Evolutionary conservation across 1,284 basidiomycete genomes (phyloP).

Genomic region (Trametes polyzona): DNA sequence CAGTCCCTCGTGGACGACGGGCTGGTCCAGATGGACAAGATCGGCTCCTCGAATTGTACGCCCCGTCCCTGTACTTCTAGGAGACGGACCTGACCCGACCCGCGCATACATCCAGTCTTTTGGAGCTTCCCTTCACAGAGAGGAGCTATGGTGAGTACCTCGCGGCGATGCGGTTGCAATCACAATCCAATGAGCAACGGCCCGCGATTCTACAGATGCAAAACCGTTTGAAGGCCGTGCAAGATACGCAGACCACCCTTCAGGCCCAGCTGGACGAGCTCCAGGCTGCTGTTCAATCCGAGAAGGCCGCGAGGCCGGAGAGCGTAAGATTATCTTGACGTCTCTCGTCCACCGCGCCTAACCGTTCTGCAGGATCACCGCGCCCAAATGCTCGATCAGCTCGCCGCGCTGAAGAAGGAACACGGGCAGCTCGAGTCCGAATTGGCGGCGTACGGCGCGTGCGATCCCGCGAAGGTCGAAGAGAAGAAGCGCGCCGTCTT

Average conservation of each 20-base stretch:
- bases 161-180: too few relatives aligned
- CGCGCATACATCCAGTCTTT: slow-evolving; percentile 65
- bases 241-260: slow-evolving; percentile 50
- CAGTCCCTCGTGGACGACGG: slow-evolving; percentile 85
- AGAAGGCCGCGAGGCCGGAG: slow-evolving; percentile 62
- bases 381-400: slow-evolving; percentile 48
- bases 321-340: slow-evolving; percentile 52
- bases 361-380: slow-evolving; percentile 56
- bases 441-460: slow-evolving; percentile 76
- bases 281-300: slow-evolving; percentile 45
- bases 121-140: slow-evolving; percentile 92
- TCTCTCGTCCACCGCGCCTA: neutral
- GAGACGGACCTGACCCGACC: slow-evolving; percentile 20
- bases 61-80: neutral
- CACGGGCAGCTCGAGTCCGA: slow-evolving; percentile 67
- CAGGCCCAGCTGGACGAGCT: slow-evolving; percentile 49
- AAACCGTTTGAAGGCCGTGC: slow-evolving; percentile 58
- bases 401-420: slow-evolving; percentile 56
- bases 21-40: slow-evolving; percentile 84
- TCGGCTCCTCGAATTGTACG: slow-evolving; percentile 90
- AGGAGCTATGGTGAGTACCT: slow-evolving; percentile 71
- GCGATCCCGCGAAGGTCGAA: slow-evolving; percentile 81
- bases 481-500: slow-evolving; percentile 70
- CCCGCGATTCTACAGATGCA: slow-evolving; percentile 50
- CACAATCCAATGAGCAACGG: neutral